phyloP scores from a whole-genome alignment of 2,329 filamentous ascomycete genomes.

The Colletotrichum tofieldiae region DNA sequence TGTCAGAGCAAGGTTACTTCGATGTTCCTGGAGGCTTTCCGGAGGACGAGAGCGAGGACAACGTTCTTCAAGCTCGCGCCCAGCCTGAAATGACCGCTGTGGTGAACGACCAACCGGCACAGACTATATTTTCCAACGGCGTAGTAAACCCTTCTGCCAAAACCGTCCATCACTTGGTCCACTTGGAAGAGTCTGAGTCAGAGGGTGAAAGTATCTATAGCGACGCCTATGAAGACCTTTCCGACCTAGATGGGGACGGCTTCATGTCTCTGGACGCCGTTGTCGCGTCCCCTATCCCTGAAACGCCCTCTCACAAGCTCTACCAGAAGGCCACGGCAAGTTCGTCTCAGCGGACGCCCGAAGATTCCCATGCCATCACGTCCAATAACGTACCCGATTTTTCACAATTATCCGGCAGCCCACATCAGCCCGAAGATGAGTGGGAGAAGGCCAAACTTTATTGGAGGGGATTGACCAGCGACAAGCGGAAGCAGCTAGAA shows the following conservation, averaged over 20 bases:
- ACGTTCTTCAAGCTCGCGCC: conserved; percentile 40
- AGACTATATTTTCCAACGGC: neutral
- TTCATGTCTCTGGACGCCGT: conserved; percentile 83
- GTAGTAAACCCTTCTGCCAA: conserved; percentile 2
- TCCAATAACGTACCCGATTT: neutral
- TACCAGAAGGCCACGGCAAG: conserved; percentile 35
- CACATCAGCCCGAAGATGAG: conserved; percentile 57
- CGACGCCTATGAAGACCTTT: conserved; percentile 82
- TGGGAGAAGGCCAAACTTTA: conserved; percentile 80
- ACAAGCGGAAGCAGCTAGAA: conserved; percentile 75
- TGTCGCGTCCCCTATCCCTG: conserved; percentile 48
- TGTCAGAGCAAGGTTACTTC: conserved; percentile 52
- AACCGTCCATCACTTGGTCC: conserved; percentile 16
- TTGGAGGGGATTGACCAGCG: conserved; percentile 76
- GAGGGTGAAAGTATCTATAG: conserved; percentile 77
- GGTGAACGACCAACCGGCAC: neutral
- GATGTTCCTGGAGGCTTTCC: conserved; percentile 75
- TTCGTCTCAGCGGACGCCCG: conserved; percentile 7
- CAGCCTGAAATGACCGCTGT: neutral
- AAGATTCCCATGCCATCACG: neutral
- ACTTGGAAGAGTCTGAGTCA: conserved; percentile 56
- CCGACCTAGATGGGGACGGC: conserved; percentile 75
- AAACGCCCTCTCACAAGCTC: conserved; percentile 39
- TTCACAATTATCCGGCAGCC: neutral
- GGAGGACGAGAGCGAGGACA: conserved; percentile 52